phyloP scores from a whole-genome alignment of 164 flowering plant species.

The Warburgia ugandensis region DNA sequence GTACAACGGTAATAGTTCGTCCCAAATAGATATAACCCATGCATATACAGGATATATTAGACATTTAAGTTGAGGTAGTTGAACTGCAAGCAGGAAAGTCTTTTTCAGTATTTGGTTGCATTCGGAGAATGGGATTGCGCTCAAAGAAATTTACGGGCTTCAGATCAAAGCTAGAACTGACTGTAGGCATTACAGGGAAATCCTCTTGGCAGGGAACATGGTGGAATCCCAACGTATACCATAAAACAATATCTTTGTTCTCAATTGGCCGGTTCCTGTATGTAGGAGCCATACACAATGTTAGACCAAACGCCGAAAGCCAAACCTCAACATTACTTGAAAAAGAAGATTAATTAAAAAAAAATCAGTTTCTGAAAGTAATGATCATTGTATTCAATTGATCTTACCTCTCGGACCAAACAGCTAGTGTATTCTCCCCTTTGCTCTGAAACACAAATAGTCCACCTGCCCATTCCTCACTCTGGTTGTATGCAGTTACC shows the following conservation, averaged over 20 bases:
- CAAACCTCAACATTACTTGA: too few species aligned
- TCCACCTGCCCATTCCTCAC: constrained; percentile 92
- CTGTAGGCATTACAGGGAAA: constrained; percentile 81
- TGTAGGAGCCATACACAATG: not conserved
- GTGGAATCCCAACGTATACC: constrained; percentile 90
- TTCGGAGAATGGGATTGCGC: constrained; percentile 62
- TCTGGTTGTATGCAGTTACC: constrained; percentile 76
- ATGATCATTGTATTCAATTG: too few species aligned
- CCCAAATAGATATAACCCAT: too few species aligned
- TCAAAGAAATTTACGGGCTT: constrained; percentile 87
- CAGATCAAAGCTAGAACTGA: constrained; percentile 61
- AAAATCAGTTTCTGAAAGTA: too few species aligned
- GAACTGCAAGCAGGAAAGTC: constrained; percentile 62
- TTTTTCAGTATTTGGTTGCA: constrained; percentile 38
- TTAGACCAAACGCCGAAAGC: too few species aligned
- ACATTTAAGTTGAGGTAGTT: constrained; percentile 25
- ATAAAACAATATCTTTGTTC: constrained; percentile 73
- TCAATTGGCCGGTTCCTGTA: constrained; percentile 56
- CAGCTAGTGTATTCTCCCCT: constrained; percentile 78
- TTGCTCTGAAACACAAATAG: constrained; percentile 65
- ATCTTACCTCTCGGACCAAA: constrained; percentile 77
- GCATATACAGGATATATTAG: not conserved
- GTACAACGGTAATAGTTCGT: too few species aligned
- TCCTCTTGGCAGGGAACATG: constrained; percentile 88
- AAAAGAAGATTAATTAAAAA: too few species aligned